Evolutionary conservation across 2,329 filamentous ascomycete species (phyloP).

Genomic region (Leptodontidium sp.): DNA sequence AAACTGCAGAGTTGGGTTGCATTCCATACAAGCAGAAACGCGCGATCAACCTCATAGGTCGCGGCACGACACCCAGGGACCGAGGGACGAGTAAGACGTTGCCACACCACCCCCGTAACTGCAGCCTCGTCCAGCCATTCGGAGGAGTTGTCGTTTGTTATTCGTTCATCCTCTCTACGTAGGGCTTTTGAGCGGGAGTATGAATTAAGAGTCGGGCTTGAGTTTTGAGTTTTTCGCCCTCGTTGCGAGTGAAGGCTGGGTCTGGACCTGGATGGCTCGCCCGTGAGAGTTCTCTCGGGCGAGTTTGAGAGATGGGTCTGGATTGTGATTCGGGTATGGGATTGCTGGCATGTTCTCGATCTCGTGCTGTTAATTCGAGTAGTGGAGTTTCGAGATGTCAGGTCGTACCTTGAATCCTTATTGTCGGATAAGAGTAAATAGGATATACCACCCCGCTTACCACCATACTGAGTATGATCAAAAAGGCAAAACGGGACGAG

Average conservation of each 20-base stretch:
- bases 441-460: no score
- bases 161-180: neutral
- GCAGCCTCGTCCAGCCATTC: constrained; percentile 31
- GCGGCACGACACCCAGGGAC: constrained; percentile 26
- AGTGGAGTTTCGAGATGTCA: neutral
- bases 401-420: neutral
- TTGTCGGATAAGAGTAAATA: no score
- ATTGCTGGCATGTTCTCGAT: neutral
- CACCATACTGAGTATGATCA: no score
- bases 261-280: constrained; percentile 12
- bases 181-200: neutral
- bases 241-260: neutral
- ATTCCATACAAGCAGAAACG: no score
- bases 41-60: constrained; percentile 21
- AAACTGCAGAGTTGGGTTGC: neutral
- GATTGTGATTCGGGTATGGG: neutral
- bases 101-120: constrained; percentile 17
- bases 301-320: neutral
- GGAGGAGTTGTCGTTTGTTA: constrained; percentile 7
- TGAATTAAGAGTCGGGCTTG: neutral
- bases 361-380: neutral
- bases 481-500: neutral
- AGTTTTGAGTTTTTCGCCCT: neutral
- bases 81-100: constrained; percentile 29
- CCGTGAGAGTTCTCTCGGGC: neutral